These are phyloP conservation scores for Metschnikowia anglica DNA, from an alignment of 805 yeast genomes.

Conservation along the genomic window DNA sequence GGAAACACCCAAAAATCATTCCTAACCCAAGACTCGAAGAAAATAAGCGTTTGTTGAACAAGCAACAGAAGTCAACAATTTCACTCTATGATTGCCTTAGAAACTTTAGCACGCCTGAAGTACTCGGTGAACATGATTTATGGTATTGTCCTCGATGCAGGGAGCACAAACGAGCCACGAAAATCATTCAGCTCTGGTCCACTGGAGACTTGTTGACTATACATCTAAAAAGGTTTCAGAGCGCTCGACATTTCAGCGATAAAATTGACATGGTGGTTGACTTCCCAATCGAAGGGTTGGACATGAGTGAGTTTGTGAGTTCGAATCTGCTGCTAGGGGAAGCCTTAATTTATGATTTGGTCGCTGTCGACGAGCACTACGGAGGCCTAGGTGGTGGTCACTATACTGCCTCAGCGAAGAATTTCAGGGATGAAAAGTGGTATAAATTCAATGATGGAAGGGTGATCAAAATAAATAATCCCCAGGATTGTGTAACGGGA, in stretches of 20 bases:
- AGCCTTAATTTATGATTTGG: conserved; percentile 66
- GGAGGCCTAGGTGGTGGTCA: conserved; percentile 99
- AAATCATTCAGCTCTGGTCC: conserved; percentile 89
- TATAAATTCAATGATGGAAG: conserved; percentile 86
- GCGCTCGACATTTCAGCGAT: conserved; percentile 80
- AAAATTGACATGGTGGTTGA: conserved; percentile 82
- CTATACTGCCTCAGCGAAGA: conserved; percentile 86
- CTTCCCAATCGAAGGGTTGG: conserved; percentile 83
- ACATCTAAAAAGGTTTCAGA: conserved; percentile 87
- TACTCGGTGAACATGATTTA: conserved; percentile 80
- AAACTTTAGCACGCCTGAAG: conserved; percentile 76
- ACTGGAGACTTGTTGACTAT: conserved; percentile 88
- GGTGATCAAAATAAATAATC: conserved; percentile 56
- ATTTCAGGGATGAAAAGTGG: conserved; percentile 76
- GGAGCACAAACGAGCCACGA: conserved; percentile 87
- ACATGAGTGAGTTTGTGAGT: conserved; percentile 60
- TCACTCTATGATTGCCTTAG: conserved; percentile 69
- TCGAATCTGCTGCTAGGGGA: conserved; percentile 23
- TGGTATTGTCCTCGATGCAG: conserved; percentile 94
- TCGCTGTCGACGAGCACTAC: conserved; percentile 92
- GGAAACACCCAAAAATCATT: conserved; percentile 46
- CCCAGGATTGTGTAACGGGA: conserved; percentile 61
- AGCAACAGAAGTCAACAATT: conserved; percentile 47
- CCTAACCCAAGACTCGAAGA: conserved; percentile 56
- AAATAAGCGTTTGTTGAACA: conserved; percentile 35